phyloP scores from a whole-genome alignment of 2,329 filamentous ascomycete genomes.

The Apiospora hydei region DNA sequence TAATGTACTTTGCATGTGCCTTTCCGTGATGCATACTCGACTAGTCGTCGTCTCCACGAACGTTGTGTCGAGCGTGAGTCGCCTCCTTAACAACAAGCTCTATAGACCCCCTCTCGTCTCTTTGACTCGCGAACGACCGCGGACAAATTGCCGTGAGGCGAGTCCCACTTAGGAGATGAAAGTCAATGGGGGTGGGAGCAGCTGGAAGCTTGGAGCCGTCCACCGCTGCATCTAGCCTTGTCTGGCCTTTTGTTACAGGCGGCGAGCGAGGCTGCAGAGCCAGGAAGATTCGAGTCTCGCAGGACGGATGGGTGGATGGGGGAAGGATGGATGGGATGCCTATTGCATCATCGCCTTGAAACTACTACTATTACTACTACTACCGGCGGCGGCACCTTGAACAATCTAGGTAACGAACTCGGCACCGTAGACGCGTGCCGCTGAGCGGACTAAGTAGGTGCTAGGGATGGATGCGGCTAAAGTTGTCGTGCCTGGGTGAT shows the following conservation, averaged over 20 bases:
- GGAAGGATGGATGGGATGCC: no score
- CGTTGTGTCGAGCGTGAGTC: conserved; percentile 9
- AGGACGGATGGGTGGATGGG: not conserved
- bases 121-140: conserved; percentile 6
- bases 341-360: not conserved
- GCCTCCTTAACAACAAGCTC: conserved; percentile 19
- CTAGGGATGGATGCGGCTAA: conserved; percentile 19
- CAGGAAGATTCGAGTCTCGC: not conserved
- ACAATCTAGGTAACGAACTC: not conserved
- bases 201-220: not conserved
- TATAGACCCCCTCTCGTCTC: conserved; percentile 11
- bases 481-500: conserved; percentile 6
- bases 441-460: not conserved
- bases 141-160: conserved; percentile 1
- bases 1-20: conserved; percentile 18
- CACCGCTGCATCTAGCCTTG: conserved; percentile 1
- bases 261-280: not conserved
- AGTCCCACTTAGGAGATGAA: conserved; percentile 23
- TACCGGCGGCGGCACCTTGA: not conserved
- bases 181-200: conserved; percentile 7
- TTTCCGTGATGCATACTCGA: conserved; percentile 12
- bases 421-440: conserved; percentile 9
- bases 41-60: conserved; percentile 4
- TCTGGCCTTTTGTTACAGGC: not conserved
- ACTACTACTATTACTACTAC: no score